Evolutionary conservation across 768 basidiomycete genomes (phyloP), one percentile per base, ranked within the genome.

Genomic region (Phylloporus sp.): DNA sequence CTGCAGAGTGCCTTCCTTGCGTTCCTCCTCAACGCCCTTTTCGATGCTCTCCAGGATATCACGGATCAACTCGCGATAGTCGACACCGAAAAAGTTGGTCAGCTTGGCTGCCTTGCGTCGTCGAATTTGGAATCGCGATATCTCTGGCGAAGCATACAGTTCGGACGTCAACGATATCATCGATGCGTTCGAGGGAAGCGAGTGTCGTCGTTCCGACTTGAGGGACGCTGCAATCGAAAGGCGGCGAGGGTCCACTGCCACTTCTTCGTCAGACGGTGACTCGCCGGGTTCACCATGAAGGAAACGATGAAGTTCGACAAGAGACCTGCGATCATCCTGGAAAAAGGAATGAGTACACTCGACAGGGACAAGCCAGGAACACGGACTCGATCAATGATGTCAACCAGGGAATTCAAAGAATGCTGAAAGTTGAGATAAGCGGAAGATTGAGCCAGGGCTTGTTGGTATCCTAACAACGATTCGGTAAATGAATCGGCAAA

Each of bases 21-120:
- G 64, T 61, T 90, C 89, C 55, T 85, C 79, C 58, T 84, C 79
- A 39, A 92, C 69, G 59, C 61, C 87, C 72, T 69, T 77, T 65
- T 90, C 89, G 57, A 92, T 84, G 42, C 84, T 89, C 54, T 89
- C 86, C 53, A 92, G 65, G 26, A 92, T 78, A 60, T 90, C 85
- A 31, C 71, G 74, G 44, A 91, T 81, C 46, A 91, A 68, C 44
- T 86, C 85, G 22, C 80, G 76, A 64, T 92, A 90, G 62, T 89
- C 78, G 33, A 90, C 90, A 20, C 89, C 89, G 67, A 92, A 92
- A 74, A 91, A 91, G 66, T 84, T 76, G 22, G 85, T 84, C 49
- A 92, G 74, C 71, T 92, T 92, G 51, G 89, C 88, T 5, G 88
- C 89, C 48, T 82, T 73, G 33, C 80, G 71, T 43, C 90, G 73